A percentile compares a stretch with the other conserved stretches of the same genome.
Conservation (phyloP, 2,329 filamentous ascomycete species). For the Emmonsiellopsis sp. region DNA sequence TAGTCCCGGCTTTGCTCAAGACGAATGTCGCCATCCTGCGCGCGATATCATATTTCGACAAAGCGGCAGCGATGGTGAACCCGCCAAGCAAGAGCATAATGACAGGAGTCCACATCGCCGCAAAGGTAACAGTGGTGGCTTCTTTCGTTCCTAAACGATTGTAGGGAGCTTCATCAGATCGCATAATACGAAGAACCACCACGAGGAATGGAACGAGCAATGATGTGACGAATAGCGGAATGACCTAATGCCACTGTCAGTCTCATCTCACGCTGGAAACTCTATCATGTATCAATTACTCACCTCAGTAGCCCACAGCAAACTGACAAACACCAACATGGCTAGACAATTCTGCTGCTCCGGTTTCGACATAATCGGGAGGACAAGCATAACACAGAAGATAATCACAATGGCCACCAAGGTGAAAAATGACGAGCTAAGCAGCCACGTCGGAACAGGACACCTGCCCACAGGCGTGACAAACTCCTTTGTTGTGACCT, state of each 20-base stretch:
- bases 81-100: slow-evolving; percentile 97
- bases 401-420: slow-evolving; percentile 61
- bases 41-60: slow-evolving; percentile 96
- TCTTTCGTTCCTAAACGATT: slow-evolving; percentile 66
- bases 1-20: slow-evolving; percentile 89
- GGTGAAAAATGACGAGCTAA: slow-evolving; percentile 71
- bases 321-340: slow-evolving; percentile 83
- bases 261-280: slow-evolving; percentile 6
- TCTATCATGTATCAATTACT: slow-evolving; percentile 15
- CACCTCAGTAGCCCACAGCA: slow-evolving; percentile 94
- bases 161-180: slow-evolving; percentile 62
- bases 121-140: slow-evolving; percentile 76
- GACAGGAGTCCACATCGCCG: slow-evolving; percentile 97
- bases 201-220: slow-evolving; percentile 88
- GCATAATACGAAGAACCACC: slow-evolving; percentile 75
- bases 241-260: slow-evolving; percentile 51
- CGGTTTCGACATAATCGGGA: slow-evolving; percentile 74
- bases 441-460: slow-evolving; percentile 68
- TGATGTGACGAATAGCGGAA: slow-evolving; percentile 93
- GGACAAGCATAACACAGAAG: slow-evolving; percentile 63
- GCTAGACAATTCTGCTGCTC: slow-evolving; percentile 97
- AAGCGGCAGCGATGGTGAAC: slow-evolving; percentile 87
- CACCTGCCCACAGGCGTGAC: slow-evolving; percentile 72
- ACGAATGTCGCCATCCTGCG: slow-evolving; percentile 96
- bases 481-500: slow-evolving; percentile 57